These are phyloP conservation scores for Anethum foeniculum DNA, from an alignment of 140 eudicot genomes.

Conservation along the genomic window DNA sequence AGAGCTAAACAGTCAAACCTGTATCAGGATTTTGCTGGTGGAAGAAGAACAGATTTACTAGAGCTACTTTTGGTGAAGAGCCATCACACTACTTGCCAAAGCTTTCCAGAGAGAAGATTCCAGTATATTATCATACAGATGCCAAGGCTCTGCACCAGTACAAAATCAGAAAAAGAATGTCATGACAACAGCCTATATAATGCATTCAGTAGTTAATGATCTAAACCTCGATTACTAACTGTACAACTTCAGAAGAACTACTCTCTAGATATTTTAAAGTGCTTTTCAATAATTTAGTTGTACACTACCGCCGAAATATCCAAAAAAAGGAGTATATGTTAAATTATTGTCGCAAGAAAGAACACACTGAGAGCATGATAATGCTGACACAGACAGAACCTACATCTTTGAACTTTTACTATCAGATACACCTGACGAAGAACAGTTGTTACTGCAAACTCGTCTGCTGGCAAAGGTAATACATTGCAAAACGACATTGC, in stretches of 20 bases:
- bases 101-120: slow-evolving; percentile 33
- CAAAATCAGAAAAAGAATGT: neutral
- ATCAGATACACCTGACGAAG: slow-evolving; percentile 46
- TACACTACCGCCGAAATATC: neutral
- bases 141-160: slow-evolving; percentile 8
- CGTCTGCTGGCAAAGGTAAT: slow-evolving; percentile 79
- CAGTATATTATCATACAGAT: slow-evolving; percentile 1
- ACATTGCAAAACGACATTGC: slow-evolving; percentile 68
- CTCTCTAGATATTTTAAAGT: neutral
- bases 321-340: neutral
- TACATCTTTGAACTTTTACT: slow-evolving; percentile 62
- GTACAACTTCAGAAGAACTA: neutral
- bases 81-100: slow-evolving; percentile 26
- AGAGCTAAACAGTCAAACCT: neutral
- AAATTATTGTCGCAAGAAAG: neutral
- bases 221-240: neutral
- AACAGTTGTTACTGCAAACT: slow-evolving; percentile 48
- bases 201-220: neutral
- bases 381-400: slow-evolving; percentile 20
- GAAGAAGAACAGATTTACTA: slow-evolving; percentile 66
- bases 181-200: neutral
- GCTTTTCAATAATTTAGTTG: neutral
- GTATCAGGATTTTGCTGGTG: slow-evolving; percentile 91
- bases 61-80: slow-evolving; percentile 77
- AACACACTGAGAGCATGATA: neutral